Evolutionary conservation across 2,329 filamentous ascomycete genomes (phyloP), one percentile per base, ranked within the genome.

Genomic region (Mycosphaerelloides madeirae): DNA sequence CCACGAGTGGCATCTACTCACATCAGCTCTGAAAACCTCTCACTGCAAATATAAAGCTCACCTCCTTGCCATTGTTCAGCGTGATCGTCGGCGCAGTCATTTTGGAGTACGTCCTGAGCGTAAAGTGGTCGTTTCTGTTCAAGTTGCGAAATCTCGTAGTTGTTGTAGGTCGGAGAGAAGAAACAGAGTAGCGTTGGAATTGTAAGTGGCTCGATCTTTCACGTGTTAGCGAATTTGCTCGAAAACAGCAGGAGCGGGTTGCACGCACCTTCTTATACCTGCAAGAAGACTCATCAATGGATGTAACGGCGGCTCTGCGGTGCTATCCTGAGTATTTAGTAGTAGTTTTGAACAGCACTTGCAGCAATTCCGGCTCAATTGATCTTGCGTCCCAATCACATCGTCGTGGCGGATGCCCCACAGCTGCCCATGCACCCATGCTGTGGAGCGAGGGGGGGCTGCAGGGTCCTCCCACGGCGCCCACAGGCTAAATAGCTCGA

Each of bases 1-100:
- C 84, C 54, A 87, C 82, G 65, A 83, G 78, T 61, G 83, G 84
- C 84, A 87, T 87, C 58, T 84, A 40, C 18, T n/a, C 12, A 25
- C 22, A 50, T 34, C n/a, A 32, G 13, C 19, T 32, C 13, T 34
- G 8, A 3, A 29, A 28, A 14, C 25, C 37, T 3, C 3, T 22
- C 6, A n/a, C 16, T 6, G 12, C 12, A 8, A 12, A 9, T 20
- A 13, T 15, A 5, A 33, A 33, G 46, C 60, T 43, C 8, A 60
- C 61, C 57, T 64, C 52, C 50, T 59, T 61, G 54, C 64, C 64
- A 55, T 63, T 66, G 61, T 62, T 67, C 31, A 66, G 56, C 57
- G 61, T 65, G 43, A 64, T 54, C 29, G 52, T 55, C 15, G 62
- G 64, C 14, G 52, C 41, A 41, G 56, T 46, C 54, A 59, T 54